Conservation (phyloP, 1,284 basidiomycete species). For the Puccinia horiana region DNA sequence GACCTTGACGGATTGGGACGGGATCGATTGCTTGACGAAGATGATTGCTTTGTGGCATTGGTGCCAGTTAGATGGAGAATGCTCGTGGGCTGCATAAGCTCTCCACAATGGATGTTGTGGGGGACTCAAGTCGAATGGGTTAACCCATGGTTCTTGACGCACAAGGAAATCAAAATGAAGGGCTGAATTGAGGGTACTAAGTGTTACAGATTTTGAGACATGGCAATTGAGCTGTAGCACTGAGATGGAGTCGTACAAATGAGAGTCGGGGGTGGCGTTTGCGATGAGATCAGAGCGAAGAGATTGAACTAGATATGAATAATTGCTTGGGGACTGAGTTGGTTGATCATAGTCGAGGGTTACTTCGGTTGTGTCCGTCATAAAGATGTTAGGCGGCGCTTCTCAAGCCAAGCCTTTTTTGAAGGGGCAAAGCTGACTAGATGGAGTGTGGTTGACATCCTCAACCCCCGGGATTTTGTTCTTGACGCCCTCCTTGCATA, state of each 20-base stretch:
- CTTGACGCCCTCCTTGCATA: neutral
- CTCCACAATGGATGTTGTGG: neutral
- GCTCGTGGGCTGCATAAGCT: neutral
- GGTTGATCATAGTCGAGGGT: too few relatives aligned
- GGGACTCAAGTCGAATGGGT: neutral
- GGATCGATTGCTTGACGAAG: too few relatives aligned
- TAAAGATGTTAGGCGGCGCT: too few relatives aligned
- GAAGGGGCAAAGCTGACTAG: neutral
- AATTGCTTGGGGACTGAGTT: too few relatives aligned
- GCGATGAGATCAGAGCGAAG: too few relatives aligned
- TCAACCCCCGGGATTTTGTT: neutral
- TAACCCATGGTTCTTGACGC: too few relatives aligned
- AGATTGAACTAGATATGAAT: too few relatives aligned
- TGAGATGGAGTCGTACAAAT: neutral
- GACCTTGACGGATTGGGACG: too few relatives aligned
- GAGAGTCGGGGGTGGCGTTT: neutral
- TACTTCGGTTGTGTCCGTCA: too few relatives aligned
- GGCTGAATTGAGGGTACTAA: neutral
- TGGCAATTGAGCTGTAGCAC: neutral
- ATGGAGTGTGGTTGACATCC: too few relatives aligned
- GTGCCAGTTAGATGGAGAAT: neutral
- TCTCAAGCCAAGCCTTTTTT: too few relatives aligned
- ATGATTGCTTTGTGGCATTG: neutral
- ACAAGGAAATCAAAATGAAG: neutral
- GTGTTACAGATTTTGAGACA: neutral